A percentile compares a stretch with the other conserved stretches of the same genome.
Evolutionary conservation across 2,329 filamentous ascomycete genomes (phyloP).

Genomic region (Claviceps capensis): DNA sequence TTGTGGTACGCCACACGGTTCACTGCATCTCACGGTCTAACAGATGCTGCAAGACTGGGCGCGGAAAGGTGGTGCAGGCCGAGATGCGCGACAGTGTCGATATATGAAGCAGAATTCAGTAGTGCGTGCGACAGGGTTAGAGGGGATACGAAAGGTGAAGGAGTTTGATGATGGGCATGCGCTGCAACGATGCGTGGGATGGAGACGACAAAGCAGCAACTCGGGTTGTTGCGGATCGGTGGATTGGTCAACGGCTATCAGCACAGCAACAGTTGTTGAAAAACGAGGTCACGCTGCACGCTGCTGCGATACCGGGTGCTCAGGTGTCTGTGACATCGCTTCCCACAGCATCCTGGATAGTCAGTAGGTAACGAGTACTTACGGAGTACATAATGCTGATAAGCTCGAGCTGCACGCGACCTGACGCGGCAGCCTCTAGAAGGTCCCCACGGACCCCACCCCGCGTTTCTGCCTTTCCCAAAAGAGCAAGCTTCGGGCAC

Average conservation of each 20-base stretch:
- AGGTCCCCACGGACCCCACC: background rate
- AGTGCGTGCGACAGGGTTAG: slow-evolving; percentile 1
- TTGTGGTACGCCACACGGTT: slow-evolving; percentile 9
- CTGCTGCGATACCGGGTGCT: background rate
- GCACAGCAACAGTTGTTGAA: background rate
- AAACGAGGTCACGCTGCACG: background rate
- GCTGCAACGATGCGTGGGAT: too few species aligned
- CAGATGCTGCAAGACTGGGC: background rate
- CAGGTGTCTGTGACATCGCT: background rate
- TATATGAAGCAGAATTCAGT: background rate
- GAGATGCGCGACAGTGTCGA: slow-evolving; percentile 2
- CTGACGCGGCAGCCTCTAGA: background rate
- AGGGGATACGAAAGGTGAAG: background rate
- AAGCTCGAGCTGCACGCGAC: background rate
- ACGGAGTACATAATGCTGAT: background rate
- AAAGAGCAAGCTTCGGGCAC: background rate
- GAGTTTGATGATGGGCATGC: background rate
- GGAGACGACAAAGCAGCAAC: too few species aligned
- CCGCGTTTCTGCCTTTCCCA: background rate
- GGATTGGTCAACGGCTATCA: too few species aligned
- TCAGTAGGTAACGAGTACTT: background rate
- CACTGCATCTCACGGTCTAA: slow-evolving; percentile 12
- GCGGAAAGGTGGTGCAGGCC: background rate
- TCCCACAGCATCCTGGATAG: accelerated
- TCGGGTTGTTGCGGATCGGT: too few species aligned